A percentile compares a stretch with the other conserved stretches of the same genome.
Evolutionary conservation across 345 rosid species (phyloP).

Genomic region (Eucalyptus cloeziana): DNA sequence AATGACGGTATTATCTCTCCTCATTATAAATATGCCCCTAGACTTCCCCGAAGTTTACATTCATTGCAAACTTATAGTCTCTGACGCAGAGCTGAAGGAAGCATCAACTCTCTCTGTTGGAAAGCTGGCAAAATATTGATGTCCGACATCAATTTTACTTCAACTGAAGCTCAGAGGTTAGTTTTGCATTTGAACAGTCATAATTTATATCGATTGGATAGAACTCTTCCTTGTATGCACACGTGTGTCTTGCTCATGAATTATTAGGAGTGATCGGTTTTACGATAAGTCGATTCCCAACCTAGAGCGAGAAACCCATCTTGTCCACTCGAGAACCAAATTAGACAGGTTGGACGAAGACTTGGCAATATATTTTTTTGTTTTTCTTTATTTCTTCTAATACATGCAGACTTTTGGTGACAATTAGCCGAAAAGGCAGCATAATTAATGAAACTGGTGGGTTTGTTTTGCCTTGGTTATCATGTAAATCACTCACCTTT

Average conservation of each 20-base stretch:
- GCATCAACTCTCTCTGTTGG: not conserved
- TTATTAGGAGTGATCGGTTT: rapidly evolving
- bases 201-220: no score
- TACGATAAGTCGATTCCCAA: rapidly evolving
- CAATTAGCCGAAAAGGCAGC: not conserved
- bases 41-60: rapidly evolving
- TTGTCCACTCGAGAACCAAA: rapidly evolving
- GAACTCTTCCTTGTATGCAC: not conserved
- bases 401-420: not conserved
- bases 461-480: not conserved
- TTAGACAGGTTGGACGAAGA: rapidly evolving
- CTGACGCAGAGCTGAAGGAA: not conserved
- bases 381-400: not conserved
- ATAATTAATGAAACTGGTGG: not conserved
- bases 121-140: not conserved
- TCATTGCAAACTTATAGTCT: rapidly evolving
- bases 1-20: no score
- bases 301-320: no score
- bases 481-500: not conserved
- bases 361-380: rapidly evolving
- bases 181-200: not conserved
- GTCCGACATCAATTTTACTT: not conserved
- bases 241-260: not conserved
- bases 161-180: not conserved
- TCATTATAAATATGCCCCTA: rapidly evolving